Conservation (phyloP, 805 yeast genomes). For the Deakozyma indianensis region DNA sequence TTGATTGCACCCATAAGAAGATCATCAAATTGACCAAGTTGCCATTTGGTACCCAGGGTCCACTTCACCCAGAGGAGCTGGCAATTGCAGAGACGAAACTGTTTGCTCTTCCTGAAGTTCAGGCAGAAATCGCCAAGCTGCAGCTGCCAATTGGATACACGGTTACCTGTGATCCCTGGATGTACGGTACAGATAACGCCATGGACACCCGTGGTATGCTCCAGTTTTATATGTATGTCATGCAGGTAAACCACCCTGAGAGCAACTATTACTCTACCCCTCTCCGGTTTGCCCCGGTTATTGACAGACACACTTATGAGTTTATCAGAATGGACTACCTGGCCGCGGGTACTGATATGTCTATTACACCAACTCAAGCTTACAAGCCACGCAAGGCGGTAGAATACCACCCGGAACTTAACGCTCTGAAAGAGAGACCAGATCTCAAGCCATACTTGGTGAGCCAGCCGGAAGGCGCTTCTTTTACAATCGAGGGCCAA, state of each 20-base stretch:
- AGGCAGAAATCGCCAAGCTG: constrained; percentile 54
- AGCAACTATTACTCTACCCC: constrained; percentile 57
- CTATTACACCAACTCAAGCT: constrained; percentile 37
- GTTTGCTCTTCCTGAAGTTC: constrained; percentile 37
- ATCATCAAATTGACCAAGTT: constrained; percentile 39
- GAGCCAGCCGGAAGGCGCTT: constrained; percentile 83
- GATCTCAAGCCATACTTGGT: constrained; percentile 58
- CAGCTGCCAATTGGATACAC: constrained; percentile 23
- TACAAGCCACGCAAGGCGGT: constrained; percentile 47
- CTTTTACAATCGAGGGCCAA: constrained; percentile 44
- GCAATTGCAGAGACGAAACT: constrained; percentile 63
- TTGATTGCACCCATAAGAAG: constrained; percentile 48
- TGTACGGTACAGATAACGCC: constrained; percentile 66
- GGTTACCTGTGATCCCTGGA: constrained; percentile 69
- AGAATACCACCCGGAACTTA: constrained; percentile 63
- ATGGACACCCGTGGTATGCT: constrained; percentile 23
- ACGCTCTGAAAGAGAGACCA: constrained; percentile 38
- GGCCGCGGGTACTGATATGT: constrained; percentile 56
- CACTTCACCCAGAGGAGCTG: constrained; percentile 30
- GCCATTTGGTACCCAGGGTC: constrained; percentile 33
- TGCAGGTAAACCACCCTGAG: constrained; percentile 27
- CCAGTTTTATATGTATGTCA: constrained; percentile 63
- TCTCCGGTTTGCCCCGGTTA: constrained; percentile 59
- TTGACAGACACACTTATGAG: constrained; percentile 43
- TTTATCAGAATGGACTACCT: constrained; percentile 60